These are phyloP conservation scores for Oryza meridionalis DNA, from an alignment of 176 grass and related monocot genomes.

Conservation along the genomic window DNA sequence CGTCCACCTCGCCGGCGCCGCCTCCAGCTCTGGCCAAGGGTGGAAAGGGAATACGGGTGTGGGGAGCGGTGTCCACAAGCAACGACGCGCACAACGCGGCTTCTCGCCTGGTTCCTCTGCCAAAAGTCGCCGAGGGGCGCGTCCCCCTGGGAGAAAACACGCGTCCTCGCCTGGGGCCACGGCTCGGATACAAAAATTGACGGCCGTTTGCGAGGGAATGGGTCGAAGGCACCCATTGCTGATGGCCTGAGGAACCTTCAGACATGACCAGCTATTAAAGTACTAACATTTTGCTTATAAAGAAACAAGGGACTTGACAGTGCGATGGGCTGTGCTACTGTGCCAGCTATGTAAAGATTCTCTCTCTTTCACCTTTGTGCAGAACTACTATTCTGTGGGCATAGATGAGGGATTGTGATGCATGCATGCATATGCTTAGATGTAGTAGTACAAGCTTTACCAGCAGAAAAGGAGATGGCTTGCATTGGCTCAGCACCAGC, in stretches of 20 bases:
- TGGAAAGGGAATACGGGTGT: no score
- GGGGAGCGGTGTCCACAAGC: no score
- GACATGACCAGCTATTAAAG: neutral
- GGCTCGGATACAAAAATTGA: no score
- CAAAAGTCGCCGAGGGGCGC: no score
- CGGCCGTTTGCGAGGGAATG: no score
- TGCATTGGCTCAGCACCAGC: slow-evolving; percentile 75
- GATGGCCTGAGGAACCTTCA: neutral
- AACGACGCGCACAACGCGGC: no score
- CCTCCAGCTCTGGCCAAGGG: no score
- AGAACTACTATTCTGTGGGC: neutral
- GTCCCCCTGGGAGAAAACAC: no score
- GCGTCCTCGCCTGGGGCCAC: no score
- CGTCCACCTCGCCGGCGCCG: no score
- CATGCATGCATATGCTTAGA: slow-evolving; percentile 19
- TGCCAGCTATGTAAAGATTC: slow-evolving; percentile 47
- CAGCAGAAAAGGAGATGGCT: slow-evolving; percentile 73
- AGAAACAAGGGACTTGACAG: slow-evolving; percentile 4
- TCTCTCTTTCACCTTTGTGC: neutral
- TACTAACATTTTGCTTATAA: neutral
- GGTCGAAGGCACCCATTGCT: no score
- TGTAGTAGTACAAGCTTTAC: slow-evolving; percentile 35
- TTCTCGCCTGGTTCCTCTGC: no score
- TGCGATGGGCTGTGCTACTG: slow-evolving; percentile 2
- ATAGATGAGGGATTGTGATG: neutral